These are phyloP conservation scores for Diaporthe ilicicola DNA, from an alignment of 2,329 filamentous ascomycete genomes.

Conservation along the genomic window DNA sequence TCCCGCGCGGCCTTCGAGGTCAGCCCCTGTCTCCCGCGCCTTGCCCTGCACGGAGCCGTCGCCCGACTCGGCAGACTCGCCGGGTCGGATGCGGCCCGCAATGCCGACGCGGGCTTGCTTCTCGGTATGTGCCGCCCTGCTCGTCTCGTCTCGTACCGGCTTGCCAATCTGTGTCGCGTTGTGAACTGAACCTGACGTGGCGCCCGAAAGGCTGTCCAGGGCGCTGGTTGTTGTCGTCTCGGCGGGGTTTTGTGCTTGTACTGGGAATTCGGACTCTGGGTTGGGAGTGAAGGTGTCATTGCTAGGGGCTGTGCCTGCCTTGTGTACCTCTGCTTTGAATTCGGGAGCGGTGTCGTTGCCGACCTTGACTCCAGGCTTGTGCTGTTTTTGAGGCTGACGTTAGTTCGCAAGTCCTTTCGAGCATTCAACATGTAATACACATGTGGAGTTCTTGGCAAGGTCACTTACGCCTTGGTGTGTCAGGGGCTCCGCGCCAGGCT, in stretches of 20 bases:
- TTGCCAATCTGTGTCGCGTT: conserved; percentile 51
- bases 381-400: conserved; percentile 52
- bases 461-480: conserved; percentile 62
- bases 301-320: conserved; percentile 69
- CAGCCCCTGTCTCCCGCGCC: conserved; percentile 40
- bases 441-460: background rate
- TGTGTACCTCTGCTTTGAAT: conserved; percentile 68
- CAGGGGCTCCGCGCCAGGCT: conserved; percentile 60
- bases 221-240: conserved; percentile 41
- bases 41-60: conserved; percentile 40
- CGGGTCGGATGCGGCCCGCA: conserved; percentile 48
- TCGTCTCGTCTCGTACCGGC: conserved; percentile 53
- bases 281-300: conserved; percentile 51
- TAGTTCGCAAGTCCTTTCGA: conserved; percentile 5
- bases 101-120: conserved; percentile 50
- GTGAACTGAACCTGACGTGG: conserved; percentile 55
- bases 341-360: conserved; percentile 68
- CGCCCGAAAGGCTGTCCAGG: conserved; percentile 50
- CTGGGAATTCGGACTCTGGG: conserved; percentile 45
- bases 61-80: conserved; percentile 34
- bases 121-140: conserved; percentile 50
- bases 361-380: conserved; percentile 68
- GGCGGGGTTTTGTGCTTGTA: conserved; percentile 45
- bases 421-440: background rate
- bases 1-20: conserved; percentile 37